A percentile compares a stretch with the other conserved stretches of the same genome.
Evolutionary conservation across 192 early-diverging fungal species (phyloP).

Genomic region (Backusella westeae): DNA sequence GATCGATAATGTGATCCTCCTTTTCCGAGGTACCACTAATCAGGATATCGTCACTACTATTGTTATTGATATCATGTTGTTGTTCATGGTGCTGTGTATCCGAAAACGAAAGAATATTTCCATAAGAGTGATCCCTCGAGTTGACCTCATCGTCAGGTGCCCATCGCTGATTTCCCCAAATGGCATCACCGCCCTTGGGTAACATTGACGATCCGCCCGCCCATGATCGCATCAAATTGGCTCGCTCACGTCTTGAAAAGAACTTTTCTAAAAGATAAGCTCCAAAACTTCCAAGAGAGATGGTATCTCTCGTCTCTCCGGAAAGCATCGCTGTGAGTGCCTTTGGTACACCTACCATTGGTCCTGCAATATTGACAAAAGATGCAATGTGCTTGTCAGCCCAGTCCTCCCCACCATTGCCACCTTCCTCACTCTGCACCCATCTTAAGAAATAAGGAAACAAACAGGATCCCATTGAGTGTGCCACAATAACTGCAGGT

Average conservation of each 20-base stretch:
- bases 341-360: constrained; percentile 84
- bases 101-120: constrained; percentile 53
- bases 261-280: constrained; percentile 79
- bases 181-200: constrained; percentile 75
- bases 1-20: background rate
- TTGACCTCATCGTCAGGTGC: constrained; percentile 76
- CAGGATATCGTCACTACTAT: background rate
- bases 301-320: constrained; percentile 85
- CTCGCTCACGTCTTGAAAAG: constrained; percentile 73
- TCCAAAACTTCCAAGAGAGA: constrained; percentile 69
- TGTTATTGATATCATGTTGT: background rate
- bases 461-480: constrained; percentile 70
- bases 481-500: constrained; percentile 56
- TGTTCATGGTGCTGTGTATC: constrained; percentile 9
- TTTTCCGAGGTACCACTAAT: background rate
- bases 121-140: constrained; percentile 43
- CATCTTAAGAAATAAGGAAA: constrained; percentile 85
- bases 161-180: constrained; percentile 70
- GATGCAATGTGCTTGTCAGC: constrained; percentile 71
- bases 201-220: constrained; percentile 73
- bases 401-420: constrained; percentile 71
- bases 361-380: constrained; percentile 83
- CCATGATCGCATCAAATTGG: constrained; percentile 80
- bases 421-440: constrained; percentile 67
- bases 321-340: constrained; percentile 70